These are phyloP conservation scores for Calonectria henricotiae DNA, from an alignment of 2,329 filamentous ascomycete genomes.

Conservation along the genomic window DNA sequence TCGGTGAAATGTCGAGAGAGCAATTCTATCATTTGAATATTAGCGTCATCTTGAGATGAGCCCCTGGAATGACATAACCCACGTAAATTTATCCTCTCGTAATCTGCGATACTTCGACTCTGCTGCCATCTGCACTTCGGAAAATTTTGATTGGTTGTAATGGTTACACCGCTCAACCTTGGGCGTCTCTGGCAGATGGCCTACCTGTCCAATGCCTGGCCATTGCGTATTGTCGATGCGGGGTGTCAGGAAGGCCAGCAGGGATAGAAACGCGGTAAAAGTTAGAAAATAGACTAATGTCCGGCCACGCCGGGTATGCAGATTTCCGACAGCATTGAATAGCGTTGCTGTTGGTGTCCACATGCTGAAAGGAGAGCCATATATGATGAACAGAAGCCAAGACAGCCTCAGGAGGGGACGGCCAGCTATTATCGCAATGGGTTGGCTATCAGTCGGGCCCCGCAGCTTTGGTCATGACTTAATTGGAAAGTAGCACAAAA, in stretches of 20 bases:
- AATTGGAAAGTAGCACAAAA: conserved; percentile 2
- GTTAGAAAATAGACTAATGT: not conserved
- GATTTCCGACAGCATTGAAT: not conserved
- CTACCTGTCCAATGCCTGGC: not conserved
- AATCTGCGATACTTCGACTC: not conserved
- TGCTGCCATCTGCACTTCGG: not conserved
- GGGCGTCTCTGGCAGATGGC: not conserved
- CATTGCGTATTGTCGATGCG: not conserved
- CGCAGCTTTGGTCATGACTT: not conserved
- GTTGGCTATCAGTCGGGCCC: conserved; percentile 1
- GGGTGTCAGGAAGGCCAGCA: conserved; percentile 3
- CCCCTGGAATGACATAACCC: not conserved
- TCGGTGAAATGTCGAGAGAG: conserved; percentile 10
- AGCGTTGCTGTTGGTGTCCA: not conserved
- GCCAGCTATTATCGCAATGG: conserved; percentile 4
- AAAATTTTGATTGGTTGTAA: not conserved
- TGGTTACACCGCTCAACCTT: conserved; percentile 4
- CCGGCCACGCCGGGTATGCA: conserved; percentile 1
- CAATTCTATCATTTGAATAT: not conserved
- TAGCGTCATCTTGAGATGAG: not conserved
- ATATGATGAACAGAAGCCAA: conserved; percentile 1
- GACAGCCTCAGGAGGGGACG: not conserved
- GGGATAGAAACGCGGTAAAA: not conserved
- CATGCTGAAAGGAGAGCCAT: not conserved
- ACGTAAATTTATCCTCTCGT: not conserved